Base-by-base conservation (phyloP, 2,329 filamentous ascomycete genomes). In the Diaporthe ampelina region DNA sequence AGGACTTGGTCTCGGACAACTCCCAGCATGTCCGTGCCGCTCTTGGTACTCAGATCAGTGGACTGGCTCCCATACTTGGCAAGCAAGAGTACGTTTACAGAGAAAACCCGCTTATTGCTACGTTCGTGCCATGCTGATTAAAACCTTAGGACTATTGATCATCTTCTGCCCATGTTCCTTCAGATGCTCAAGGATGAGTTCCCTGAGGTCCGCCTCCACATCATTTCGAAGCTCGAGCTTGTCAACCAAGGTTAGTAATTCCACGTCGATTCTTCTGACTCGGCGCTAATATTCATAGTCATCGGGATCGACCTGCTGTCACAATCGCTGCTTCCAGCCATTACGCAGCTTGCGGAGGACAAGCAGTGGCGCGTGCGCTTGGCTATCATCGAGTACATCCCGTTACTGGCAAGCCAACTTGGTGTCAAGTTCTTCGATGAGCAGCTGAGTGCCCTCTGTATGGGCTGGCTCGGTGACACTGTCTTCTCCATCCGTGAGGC, bases 121-220 rank as follows among this genome's bases (percentile, higher is more conserved):
- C n/a, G 19, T 40, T 59, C 9, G 4, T 67, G 17, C 15, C 21
- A 52, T 77, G 52, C 75, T 79, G 52, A 80, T 75, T 75, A 72
- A 63, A 61, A 68, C 4, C n/a, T 1, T 78, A 97, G 94, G 85
- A 99, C 97, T 40, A 98, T 98, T 78, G 93, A 97, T 79, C 97
- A 99, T 83, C 91, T 99, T 58, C 91, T 99, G 58, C 97, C 97
- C 71, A 99, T 99, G 96, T 98, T 99, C 85, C 89, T 99, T 71
- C 94, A 97, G 84, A 99, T 99, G 97, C 92, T 99, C 80, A 99
- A 98, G 89, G 97, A 99, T 81, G 97, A 99, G 82, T 98, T 98
- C 84, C 97, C 97, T 29, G 97, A 99, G 82, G 97, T 99, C 69
- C 94, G 97, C 76, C 91, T 99, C 75, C 97, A 99, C 86, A 99